phyloP scores from a whole-genome alignment of 2,329 filamentous ascomycete species.

The Hypoxylon sp. region DNA sequence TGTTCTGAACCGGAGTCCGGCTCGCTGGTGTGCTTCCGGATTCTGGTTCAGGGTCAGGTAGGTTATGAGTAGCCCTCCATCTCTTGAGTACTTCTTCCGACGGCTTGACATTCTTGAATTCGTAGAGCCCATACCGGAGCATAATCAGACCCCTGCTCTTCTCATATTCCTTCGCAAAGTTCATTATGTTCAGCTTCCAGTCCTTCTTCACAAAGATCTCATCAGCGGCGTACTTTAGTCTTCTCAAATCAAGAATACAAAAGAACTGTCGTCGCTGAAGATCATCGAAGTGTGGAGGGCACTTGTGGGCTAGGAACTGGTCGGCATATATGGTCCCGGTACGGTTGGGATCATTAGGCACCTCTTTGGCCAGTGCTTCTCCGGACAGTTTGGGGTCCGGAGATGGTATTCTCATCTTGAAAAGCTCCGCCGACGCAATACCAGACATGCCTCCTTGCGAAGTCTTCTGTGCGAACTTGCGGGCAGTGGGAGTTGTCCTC shows the following conservation, averaged over 20 bases:
- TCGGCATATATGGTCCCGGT: slow-evolving; percentile 72
- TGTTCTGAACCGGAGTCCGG: slow-evolving; percentile 54
- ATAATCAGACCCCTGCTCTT: slow-evolving; percentile 75
- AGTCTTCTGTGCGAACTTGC: slow-evolving; percentile 57
- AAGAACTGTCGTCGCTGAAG: slow-evolving; percentile 74
- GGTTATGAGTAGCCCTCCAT: slow-evolving; percentile 70
- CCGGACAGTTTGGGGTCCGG: slow-evolving; percentile 71
- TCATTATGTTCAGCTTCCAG: slow-evolving; percentile 74
- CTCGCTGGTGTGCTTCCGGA: slow-evolving; percentile 50
- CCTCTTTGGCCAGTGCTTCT: slow-evolving; percentile 67
- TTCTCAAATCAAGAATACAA: slow-evolving; percentile 73
- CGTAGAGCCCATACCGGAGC: slow-evolving; percentile 73
- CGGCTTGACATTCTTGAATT: slow-evolving; percentile 74
- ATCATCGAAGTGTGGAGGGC: slow-evolving; percentile 71
- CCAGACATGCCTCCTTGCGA: slow-evolving; percentile 66
- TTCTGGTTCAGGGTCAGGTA: slow-evolving; percentile 67
- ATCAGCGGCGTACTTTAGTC: slow-evolving; percentile 73
- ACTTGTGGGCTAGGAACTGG: slow-evolving; percentile 71
- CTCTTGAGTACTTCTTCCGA: slow-evolving; percentile 71
- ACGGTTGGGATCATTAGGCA: slow-evolving; percentile 67
- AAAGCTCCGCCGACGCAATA: slow-evolving; percentile 66
- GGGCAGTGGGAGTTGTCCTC: slow-evolving; percentile 45
- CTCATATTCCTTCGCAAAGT: slow-evolving; percentile 76
- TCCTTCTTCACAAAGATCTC: slow-evolving; percentile 73
- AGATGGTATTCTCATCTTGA: slow-evolving; percentile 71